Evolutionary conservation across 2,329 filamentous ascomycete genomes (phyloP), one percentile per base, ranked within the genome.

Genomic region (Biscogniauxia mediterranea): DNA sequence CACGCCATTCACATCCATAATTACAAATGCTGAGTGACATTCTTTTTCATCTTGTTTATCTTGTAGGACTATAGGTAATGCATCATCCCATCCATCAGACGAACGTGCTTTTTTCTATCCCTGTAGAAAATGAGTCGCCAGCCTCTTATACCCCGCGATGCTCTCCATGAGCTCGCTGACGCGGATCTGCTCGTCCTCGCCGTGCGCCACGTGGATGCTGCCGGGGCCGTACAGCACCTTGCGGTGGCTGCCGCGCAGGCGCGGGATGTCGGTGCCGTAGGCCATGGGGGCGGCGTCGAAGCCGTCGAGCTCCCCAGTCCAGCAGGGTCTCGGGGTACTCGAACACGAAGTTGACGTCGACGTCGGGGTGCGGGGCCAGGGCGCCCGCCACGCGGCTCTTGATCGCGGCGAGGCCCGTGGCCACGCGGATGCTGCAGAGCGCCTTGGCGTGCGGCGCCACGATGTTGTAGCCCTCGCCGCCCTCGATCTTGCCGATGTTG

Each of bases 211-310:
- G 4, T 73, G 58, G 52, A 78, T 78, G 5, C 74, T 75, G 0
- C 76, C 77, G 1, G 76, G 77, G 0, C 76, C 76, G 59, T 78
- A 78, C 20, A 79, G 66, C 17, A 76, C 73, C 55, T 74, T 75
- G 50, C 70, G 77, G 51, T 73, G 69, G 19, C 70, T 61, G 53
- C 73, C 65, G 52, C 67, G 69, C 7, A 78, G 67, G 3, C 75
- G 69, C 4, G 76, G 77, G 4, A 76, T 72, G 49, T 79, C 76
- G 1, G 77, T 79, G 0, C 77, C 77, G 59, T 75, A 79, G 2
- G 74, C 68, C 52, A 78, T 76, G 0, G 76, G 72, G 7, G 72
- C 70, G 3, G 72, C 68, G 15, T 76, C 73, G 54, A 78, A 76
- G 1, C 75, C 76, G 21, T 71, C 72, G 56, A 78, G 72, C 25